Base-by-base conservation (phyloP, 148 eudicot genomes). In the Heliamphora exappendiculata region DNA sequence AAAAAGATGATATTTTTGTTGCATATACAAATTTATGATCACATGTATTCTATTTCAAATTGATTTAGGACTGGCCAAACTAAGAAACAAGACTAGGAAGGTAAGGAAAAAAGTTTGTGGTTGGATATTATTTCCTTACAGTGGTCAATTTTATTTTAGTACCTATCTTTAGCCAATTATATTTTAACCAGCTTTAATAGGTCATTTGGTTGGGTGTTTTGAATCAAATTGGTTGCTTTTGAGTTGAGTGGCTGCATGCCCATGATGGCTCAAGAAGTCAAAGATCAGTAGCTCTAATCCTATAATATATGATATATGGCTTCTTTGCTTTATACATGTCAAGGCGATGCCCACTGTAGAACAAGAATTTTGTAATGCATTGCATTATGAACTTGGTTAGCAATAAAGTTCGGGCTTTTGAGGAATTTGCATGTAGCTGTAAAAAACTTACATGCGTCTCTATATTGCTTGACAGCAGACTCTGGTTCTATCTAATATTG, bases 401-500 rank as follows among this genome's bases (percentile, higher is more conserved):
- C 29, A 62, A 29, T 7, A 28, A 58, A 37, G 67, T 49, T 78
- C 36, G 47, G 44, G 66, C 24, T 22, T 24, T 74, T 28, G 4
- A n/a, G 31, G 20, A 74, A 20, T 71, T 11, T 55, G 33, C 13
- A n/a, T 24, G 42, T 13, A 13, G 28, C 4, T 4, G 20, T 20
- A 3, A 36, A n/a, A 10, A 3, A 16, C 51, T 45, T 20, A 28
- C 31, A 37, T 29, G 4, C 37, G 24, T 31, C 68, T 41, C 2
- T 1, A 67, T 75, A 50, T 31, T 33, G 54, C 4, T 42, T 29
- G 24, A 22, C 22, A 62, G 70, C 1, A 3, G 51, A 47, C 50
- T 63, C 41, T 54, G 5, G 79, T 67, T 33, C 55, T 73, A 53
- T 29, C 47, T 77, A 7, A 59, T 72, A 37, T 69, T 67, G 39